A percentile compares a stretch with the other conserved stretches of the same genome.
These are phyloP conservation scores for Solanum aculeatissimum DNA, from an alignment of 305 asterid species.

Conservation along the genomic window DNA sequence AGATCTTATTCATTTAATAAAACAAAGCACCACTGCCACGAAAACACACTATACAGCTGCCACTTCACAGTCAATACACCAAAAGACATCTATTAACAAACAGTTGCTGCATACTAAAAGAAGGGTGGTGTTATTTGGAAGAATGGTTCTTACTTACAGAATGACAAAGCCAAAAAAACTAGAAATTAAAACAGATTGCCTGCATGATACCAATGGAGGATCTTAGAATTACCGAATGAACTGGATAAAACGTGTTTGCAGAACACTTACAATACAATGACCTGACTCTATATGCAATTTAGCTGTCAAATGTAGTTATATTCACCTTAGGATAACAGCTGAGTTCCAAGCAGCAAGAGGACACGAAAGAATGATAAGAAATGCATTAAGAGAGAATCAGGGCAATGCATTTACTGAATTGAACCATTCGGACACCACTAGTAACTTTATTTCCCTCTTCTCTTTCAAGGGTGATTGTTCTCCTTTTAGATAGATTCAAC, in stretches of 20 bases:
- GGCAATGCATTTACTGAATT: neutral
- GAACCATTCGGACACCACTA: neutral
- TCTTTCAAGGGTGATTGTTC: neutral
- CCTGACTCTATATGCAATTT: neutral
- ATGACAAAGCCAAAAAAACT: neutral
- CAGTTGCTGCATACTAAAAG: neutral
- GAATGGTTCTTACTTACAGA: neutral
- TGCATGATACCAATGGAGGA: neutral
- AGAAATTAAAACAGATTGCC: neutral
- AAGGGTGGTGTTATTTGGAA: neutral
- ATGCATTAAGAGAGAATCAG: neutral
- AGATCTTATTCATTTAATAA: neutral
- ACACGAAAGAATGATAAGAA: neutral
- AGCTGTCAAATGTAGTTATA: neutral
- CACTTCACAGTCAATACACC: neutral
- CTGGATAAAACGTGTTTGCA: neutral
- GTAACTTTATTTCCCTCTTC: neutral
- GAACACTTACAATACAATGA: neutral
- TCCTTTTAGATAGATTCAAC: neutral
- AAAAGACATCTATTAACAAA: neutral
- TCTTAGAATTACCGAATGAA: neutral
- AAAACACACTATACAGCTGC: neutral
- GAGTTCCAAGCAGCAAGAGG: neutral
- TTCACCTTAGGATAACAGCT: neutral
- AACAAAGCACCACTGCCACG: neutral